Conservation (phyloP, 139 green algal species). For the Auxenochlorella protothecoides region DNA sequence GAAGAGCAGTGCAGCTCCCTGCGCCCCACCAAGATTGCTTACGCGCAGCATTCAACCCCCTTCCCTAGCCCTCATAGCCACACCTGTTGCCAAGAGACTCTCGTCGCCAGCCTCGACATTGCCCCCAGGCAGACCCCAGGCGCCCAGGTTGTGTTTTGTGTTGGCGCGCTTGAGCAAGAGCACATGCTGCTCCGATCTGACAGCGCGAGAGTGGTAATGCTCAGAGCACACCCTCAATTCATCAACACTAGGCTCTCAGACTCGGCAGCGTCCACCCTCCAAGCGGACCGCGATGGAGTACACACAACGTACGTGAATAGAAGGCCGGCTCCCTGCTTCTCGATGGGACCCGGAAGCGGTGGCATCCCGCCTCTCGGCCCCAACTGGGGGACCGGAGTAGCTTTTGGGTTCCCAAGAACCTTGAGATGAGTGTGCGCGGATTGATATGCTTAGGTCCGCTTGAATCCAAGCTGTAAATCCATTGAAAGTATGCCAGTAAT, state of each 20-base stretch:
- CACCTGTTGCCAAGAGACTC: slow-evolving; percentile 31
- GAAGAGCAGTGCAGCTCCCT: no score
- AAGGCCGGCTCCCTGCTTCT: slow-evolving; percentile 28
- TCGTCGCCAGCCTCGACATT: slow-evolving; percentile 49
- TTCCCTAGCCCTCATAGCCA: no score
- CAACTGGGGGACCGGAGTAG: no score
- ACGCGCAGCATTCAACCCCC: no score
- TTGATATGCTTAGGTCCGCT: no score
- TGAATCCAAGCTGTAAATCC: no score
- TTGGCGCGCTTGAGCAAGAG: slow-evolving; percentile 41
- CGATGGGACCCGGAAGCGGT: background rate
- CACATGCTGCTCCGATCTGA: slow-evolving; percentile 26
- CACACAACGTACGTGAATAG: slow-evolving; percentile 17
- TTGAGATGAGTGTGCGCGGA: no score
- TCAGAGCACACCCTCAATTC: background rate
- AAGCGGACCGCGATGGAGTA: no score
- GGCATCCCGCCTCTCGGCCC: background rate
- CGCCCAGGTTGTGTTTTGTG: slow-evolving; percentile 43
- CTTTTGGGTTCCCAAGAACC: no score
- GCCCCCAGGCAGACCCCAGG: slow-evolving; percentile 61
- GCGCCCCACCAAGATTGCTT: no score
- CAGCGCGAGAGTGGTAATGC: background rate
- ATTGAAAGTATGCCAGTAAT: no score
- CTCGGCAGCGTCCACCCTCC: no score
- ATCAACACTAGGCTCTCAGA: background rate